Evolutionary conservation across 352 stramenopile genomes (phyloP), one percentile per base, ranked within the genome.

Genomic region (Globisporangium emineosum): DNA sequence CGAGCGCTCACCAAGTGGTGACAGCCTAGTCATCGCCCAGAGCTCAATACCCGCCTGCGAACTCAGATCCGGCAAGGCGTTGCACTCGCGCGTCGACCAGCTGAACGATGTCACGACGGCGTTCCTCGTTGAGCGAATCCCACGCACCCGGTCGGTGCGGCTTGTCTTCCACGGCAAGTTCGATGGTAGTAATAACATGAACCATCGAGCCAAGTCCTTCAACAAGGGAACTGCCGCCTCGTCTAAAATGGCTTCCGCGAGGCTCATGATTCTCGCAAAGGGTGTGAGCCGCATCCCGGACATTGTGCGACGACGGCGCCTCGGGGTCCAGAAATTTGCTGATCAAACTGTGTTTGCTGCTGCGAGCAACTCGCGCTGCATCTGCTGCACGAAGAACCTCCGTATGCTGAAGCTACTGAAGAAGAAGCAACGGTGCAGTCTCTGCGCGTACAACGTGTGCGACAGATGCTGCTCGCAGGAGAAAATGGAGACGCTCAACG

Each of bases 271-370:
- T 9, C 61, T 86, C 47, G 77, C 77, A 25, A 67, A 64, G 5
- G 72, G 72, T 60, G 69, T 68, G 0, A 72, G 70, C 13, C 67
- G 70, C 0, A 57, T 91, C 5, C 71, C 77, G 6, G 69, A 75
- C 5, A 57, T 91, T 5, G 72, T 92, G 15, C 78, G 78, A 1
- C 72, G 83, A 19, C 76, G 78, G 0, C 79, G 83, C 5, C 79
- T 92, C 32, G 79, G 79, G n/a, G 68, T 74, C 6, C 83, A 90
- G 59, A 71, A 73, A 33, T 70, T 91, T 1, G 74, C 81, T 0
- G 71, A 90, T 62, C 71, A 60, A 25, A 67, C 60, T 12, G 53
- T 71, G 0, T 73, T 89, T 50, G 62, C 78, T 7, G 69, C 78
- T 7, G 69, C 72, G 3, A 78, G 65, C 10, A 91, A 89, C 68